Conservation (phyloP, 345 rosid genomes). For the Toxicodendron radicans region DNA sequence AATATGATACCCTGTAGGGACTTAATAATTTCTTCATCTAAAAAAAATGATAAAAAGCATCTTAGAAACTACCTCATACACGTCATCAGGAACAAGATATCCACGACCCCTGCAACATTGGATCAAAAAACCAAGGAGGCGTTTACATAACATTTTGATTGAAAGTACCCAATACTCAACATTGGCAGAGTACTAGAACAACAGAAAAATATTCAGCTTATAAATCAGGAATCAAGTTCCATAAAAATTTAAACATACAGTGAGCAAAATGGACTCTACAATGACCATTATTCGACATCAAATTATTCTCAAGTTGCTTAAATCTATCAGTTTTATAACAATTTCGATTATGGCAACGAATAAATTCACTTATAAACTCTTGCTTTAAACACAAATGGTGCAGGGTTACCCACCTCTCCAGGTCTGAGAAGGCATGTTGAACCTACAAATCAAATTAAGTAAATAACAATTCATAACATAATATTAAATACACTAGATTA, state of each 20-base stretch:
- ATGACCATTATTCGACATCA: neutral
- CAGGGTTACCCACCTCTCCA: conserved; percentile 62
- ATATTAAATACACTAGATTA: neutral
- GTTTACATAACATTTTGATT: neutral
- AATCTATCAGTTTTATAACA: neutral
- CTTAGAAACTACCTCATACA: conserved; percentile 41
- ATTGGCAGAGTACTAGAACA: neutral
- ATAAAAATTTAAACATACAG: neutral
- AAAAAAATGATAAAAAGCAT: neutral
- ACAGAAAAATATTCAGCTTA: neutral
- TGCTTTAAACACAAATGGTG: neutral
- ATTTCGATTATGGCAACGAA: neutral
- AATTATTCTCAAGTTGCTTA: neutral
- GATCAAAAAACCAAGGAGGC: neutral
- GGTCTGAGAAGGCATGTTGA: conserved; percentile 63
- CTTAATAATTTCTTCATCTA: conserved; percentile 9
- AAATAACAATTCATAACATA: neutral
- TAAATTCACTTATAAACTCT: too few species aligned
- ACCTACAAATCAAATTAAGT: conserved; percentile 35
- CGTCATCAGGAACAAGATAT: conserved; percentile 56
- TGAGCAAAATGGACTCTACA: neutral
- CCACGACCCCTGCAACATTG: conserved; percentile 53
- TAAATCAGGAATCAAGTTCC: neutral
- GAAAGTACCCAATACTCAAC: neutral
- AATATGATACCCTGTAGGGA: conserved; percentile 1